A percentile compares a stretch with the other conserved stretches of the same genome.
Conservation (phyloP, 2,329 filamentous ascomycete species). For the Cercospora zeae-maydis region DNA sequence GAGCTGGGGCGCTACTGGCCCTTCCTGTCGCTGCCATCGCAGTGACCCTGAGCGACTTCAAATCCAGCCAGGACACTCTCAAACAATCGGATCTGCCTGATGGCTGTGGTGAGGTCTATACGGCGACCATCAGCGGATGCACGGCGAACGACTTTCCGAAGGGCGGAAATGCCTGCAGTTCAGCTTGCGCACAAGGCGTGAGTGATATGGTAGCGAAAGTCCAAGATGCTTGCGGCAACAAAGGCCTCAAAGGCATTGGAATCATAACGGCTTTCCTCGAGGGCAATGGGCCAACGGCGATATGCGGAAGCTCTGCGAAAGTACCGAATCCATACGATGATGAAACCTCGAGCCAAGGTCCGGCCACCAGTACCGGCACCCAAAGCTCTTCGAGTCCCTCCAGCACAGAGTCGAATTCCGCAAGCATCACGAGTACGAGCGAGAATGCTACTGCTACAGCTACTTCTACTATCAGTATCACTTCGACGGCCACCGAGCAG, state of each 20-base stretch:
- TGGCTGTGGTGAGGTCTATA: conserved; percentile 43
- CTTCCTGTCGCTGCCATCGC: conserved; percentile 31
- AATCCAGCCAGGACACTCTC: conserved; percentile 30
- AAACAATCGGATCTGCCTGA: conserved; percentile 40
- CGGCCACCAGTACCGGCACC: conserved; percentile 7
- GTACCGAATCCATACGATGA: conserved; percentile 1
- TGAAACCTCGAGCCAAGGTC: background rate
- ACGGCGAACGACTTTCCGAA: conserved; percentile 39
- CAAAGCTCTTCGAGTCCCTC: conserved; percentile 20
- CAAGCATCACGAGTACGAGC: conserved; percentile 4
- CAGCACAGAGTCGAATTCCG: conserved; percentile 17
- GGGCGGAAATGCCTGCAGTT: conserved; percentile 40
- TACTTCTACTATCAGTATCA: conserved; percentile 12
- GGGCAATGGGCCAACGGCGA: conserved; percentile 37
- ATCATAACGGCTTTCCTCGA: conserved; percentile 45
- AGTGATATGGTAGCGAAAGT: conserved; percentile 37
- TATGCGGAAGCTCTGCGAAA: conserved; percentile 36
- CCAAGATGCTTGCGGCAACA: conserved; percentile 34
- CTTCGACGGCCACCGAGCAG: conserved; percentile 17
- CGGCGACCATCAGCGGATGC: conserved; percentile 41
- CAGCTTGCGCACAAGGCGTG: conserved; percentile 42
- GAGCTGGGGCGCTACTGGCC: conserved; percentile 22
- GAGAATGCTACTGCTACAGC: conserved; percentile 20
- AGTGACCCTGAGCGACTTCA: conserved; percentile 46
- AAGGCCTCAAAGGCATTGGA: conserved; percentile 38